Conservation (phyloP, 139 green algal genomes). For the Trebouxia sp. region DNA sequence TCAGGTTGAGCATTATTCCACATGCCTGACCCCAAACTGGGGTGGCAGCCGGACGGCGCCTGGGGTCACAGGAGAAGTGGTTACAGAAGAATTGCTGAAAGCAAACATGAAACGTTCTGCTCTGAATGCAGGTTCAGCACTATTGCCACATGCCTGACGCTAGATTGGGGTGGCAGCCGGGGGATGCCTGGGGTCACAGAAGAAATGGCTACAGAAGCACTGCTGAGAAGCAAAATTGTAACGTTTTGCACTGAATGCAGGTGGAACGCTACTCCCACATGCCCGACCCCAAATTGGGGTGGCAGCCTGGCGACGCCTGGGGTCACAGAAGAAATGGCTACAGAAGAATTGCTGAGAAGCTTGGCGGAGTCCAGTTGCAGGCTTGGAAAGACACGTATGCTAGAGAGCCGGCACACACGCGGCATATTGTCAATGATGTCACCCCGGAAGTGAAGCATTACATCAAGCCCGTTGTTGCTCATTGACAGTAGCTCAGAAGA, state of each 20-base stretch:
- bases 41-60: constrained; percentile 31
- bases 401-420: constrained; percentile 21
- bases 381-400: constrained; percentile 21
- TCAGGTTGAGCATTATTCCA: neutral
- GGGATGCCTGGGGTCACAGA: constrained; percentile 37
- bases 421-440: constrained; percentile 21
- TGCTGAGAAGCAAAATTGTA: constrained; percentile 29
- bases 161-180: constrained; percentile 29
- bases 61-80: constrained; percentile 34
- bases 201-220: neutral
- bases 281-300: constrained; percentile 26
- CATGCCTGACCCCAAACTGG: constrained; percentile 15
- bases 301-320: constrained; percentile 35
- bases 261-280: constrained; percentile 29
- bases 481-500: neutral
- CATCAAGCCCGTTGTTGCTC: constrained; percentile 5
- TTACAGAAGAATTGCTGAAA: constrained; percentile 25
- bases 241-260: constrained; percentile 16
- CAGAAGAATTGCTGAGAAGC: constrained; percentile 30
- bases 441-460: constrained; percentile 22
- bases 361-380: constrained; percentile 4
- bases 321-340: constrained; percentile 32
- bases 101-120: neutral
- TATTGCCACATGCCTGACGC: constrained; percentile 25
- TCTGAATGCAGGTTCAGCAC: constrained; percentile 16